Evolutionary conservation across 2,329 filamentous ascomycete species (phyloP).

Genomic region (Penicillium polonicum): DNA sequence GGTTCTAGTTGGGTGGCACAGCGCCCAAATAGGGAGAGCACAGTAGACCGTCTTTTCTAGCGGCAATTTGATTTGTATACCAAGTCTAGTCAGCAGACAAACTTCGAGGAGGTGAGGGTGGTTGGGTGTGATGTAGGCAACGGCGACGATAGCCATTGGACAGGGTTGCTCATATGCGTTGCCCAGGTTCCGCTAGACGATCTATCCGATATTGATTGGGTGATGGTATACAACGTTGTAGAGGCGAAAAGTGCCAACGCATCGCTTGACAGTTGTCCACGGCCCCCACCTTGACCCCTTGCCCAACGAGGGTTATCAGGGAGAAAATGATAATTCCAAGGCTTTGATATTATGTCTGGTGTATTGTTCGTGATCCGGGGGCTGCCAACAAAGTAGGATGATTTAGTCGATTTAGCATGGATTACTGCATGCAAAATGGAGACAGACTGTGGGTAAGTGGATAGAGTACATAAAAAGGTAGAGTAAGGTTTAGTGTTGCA

Average conservation of each 20-base stretch:
- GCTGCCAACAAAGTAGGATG: neutral
- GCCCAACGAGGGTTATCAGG: neutral
- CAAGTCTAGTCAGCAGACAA: neutral
- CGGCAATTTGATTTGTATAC: neutral
- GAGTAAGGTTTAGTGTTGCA: slow-evolving; percentile 7
- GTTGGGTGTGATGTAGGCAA: neutral
- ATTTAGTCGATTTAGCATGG: neutral
- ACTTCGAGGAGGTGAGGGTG: neutral
- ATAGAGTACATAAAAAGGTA: neutral
- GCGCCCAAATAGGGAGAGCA: neutral
- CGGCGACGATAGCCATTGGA: neutral
- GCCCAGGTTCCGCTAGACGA: neutral
- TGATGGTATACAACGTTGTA: neutral
- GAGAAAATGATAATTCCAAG: neutral
- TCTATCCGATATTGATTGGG: slow-evolving; percentile 9
- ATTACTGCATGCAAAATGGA: neutral
- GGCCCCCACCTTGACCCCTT: slow-evolving; percentile 3
- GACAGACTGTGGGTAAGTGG: neutral
- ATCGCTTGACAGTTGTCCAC: slow-evolving; percentile 10
- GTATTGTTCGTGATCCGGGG: neutral
- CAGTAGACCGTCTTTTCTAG: slow-evolving; percentile 3
- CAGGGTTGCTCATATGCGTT: slow-evolving; percentile 1
- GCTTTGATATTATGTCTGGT: neutral
- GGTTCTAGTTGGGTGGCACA: neutral
- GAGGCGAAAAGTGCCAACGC: slow-evolving; percentile 10